These are phyloP conservation scores for Solanum chilense DNA, from an alignment of 257 asterid genomes.

Conservation along the genomic window DNA sequence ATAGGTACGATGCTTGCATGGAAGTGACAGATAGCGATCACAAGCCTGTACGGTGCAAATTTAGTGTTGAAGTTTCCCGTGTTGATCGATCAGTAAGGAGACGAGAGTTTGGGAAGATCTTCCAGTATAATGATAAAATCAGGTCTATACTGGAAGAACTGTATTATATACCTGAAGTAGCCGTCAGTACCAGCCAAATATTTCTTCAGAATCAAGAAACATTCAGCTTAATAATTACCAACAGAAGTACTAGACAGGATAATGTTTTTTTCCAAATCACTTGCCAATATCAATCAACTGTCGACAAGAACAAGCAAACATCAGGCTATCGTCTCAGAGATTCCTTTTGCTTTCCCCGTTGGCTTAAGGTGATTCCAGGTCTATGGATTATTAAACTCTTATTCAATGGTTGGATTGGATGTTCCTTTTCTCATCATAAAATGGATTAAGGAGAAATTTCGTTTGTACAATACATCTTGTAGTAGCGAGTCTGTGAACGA, in stretches of 20 bases:
- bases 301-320: slow-evolving; percentile 34
- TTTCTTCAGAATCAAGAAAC: slow-evolving; percentile 64
- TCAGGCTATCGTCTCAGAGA: slow-evolving; percentile 54
- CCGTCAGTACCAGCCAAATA: slow-evolving; percentile 35
- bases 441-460: neutral
- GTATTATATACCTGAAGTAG: slow-evolving; percentile 53
- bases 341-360: slow-evolving; percentile 73
- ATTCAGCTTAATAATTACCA: slow-evolving; percentile 53
- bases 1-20: slow-evolving; percentile 90
- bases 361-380: slow-evolving; percentile 68
- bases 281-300: slow-evolving; percentile 71
- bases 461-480: neutral
- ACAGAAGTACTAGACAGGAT: slow-evolving; percentile 47
- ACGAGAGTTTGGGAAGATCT: slow-evolving; percentile 62
- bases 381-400: neutral
- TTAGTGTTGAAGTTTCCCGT: slow-evolving; percentile 63
- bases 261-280: slow-evolving; percentile 44
- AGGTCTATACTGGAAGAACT: slow-evolving; percentile 42
- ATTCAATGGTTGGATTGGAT: neutral
- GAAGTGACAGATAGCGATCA: slow-evolving; percentile 95
- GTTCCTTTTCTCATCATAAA: neutral
- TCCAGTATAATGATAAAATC: slow-evolving; percentile 28
- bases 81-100: slow-evolving; percentile 78
- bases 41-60: slow-evolving; percentile 86
- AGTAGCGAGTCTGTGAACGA: neutral